phyloP scores from a whole-genome alignment of 176 grass and related monocot species.

The Aegilops tauschii region DNA sequence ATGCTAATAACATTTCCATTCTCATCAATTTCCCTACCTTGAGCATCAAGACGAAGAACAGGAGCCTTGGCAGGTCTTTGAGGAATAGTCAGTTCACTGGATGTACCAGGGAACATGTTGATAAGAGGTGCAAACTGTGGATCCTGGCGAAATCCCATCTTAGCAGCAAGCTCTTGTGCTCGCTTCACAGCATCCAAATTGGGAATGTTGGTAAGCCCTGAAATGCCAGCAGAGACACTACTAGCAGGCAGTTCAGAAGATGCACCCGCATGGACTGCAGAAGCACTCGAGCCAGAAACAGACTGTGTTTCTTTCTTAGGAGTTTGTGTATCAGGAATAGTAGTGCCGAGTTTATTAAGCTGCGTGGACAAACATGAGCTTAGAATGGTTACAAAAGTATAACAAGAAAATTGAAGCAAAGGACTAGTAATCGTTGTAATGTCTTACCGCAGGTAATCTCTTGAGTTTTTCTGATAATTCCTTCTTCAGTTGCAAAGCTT shows the following conservation, averaged over 20 bases:
- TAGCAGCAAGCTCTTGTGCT: slow-evolving; percentile 88
- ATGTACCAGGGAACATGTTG: slow-evolving; percentile 86
- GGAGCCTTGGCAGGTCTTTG: slow-evolving; percentile 81
- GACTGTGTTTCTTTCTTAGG: slow-evolving; percentile 50
- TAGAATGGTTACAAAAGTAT: slow-evolving; percentile 16
- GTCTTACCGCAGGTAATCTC: slow-evolving; percentile 68
- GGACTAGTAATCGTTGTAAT: background rate
- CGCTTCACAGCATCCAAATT: slow-evolving; percentile 91
- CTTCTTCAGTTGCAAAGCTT: slow-evolving; percentile 93
- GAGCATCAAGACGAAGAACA: slow-evolving; percentile 86
- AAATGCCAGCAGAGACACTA: slow-evolving; percentile 44
- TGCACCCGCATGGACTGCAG: slow-evolving; percentile 27
- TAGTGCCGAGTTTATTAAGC: slow-evolving; percentile 70
- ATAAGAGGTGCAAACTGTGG: slow-evolving; percentile 82
- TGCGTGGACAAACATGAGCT: slow-evolving; percentile 22
- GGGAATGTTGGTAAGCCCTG: slow-evolving; percentile 64
- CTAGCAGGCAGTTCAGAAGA: slow-evolving; percentile 1
- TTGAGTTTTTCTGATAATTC: slow-evolving; percentile 87
- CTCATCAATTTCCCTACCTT: slow-evolving; percentile 95
- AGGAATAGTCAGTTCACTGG: slow-evolving; percentile 58
- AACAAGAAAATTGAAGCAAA: slow-evolving; percentile 21
- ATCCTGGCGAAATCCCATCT: slow-evolving; percentile 95
- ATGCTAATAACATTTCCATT: slow-evolving; percentile 80
- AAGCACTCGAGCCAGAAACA: slow-evolving; percentile 28
- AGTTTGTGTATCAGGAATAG: slow-evolving; percentile 35